Conservation (phyloP, 164 flowering plant species). For the Vitis labrusca region DNA sequence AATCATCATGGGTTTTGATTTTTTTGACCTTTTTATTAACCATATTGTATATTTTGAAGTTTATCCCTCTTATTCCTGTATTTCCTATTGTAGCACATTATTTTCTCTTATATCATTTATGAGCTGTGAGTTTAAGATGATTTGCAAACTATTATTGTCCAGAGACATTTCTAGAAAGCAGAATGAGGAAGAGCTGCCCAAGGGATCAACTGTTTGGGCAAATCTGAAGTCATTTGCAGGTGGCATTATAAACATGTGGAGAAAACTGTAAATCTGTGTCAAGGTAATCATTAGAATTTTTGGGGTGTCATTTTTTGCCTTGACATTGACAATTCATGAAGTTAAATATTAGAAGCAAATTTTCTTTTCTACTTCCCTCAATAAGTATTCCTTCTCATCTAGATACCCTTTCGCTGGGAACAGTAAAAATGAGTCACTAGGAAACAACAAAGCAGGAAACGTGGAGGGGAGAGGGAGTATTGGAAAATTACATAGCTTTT, state of each 20-base stretch:
- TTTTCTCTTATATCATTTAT: not conserved
- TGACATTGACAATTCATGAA: not conserved
- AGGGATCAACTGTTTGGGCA: slow-evolving; percentile 39
- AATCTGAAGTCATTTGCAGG: slow-evolving; percentile 51
- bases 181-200: slow-evolving; percentile 21
- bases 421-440: no score
- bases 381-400: no score
- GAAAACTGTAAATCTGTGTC: slow-evolving; percentile 24
- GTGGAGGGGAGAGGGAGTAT: no score
- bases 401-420: no score
- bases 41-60: not conserved
- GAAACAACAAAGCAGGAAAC: no score
- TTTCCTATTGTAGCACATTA: not conserved
- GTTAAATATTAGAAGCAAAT: not conserved
- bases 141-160: slow-evolving; percentile 1
- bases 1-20: no score
- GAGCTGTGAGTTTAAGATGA: not conserved
- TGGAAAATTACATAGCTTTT: no score
- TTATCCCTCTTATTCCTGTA: not conserved
- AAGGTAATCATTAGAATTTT: slow-evolving; percentile 17
- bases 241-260: slow-evolving; percentile 44
- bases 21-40: not conserved
- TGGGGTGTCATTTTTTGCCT: not conserved
- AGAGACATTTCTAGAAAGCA: slow-evolving; percentile 21
- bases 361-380: no score